Evolutionary conservation across 257 asterid genomes (phyloP), one percentile per base, ranked within the genome.

Genomic region (Apocynum venetum): DNA sequence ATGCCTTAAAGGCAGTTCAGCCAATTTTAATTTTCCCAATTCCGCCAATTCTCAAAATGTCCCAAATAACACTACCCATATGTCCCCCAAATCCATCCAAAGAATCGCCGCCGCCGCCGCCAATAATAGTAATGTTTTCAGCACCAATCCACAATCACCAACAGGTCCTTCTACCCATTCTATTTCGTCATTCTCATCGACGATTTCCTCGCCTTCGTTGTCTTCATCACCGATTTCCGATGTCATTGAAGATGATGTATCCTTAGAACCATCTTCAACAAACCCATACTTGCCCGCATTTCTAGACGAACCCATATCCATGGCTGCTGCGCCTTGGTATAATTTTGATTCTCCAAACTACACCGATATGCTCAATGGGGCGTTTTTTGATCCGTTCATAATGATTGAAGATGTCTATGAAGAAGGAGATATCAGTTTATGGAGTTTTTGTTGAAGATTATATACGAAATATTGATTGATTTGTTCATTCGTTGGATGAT

Each of bases 61-160:
- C 55, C 53, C 53, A 2, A 41, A 63, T 43, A 73, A 5, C 6
- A 55, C 4, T 17, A 6, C 12, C 60, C 8, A 17, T 13, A 78
- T 92, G 88, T 88, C 97, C 17, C 97, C 98, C 1, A 94, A 94
- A 80, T 83, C 94, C 77, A 92, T 94, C 80, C 98, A 94, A 70
- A 84, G 83, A 74, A 55, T 89, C 3, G 98, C 98, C 0, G 97
- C 98, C 0, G 88, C 89, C 0, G 86, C 89, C 0, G 91, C 87
- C 0, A 80, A 89, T 0, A 75, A 73, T 15, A 31, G 44, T 4
- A 43, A 73, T 53, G 61, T 20, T 0, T 53, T 35, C 6, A 17
- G 25, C n/a, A 17, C 15, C 61, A 55, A 55, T 7, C 11, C 2
- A 48, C 12, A 14, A 2, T 17, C 56, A 17, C 3, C 56, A 8